Percentiles rank a stretch among this genome's conserved stretches.
Conservation (phyloP, 306 rosid genomes). For the Cucurbita argyrosperma region DNA sequence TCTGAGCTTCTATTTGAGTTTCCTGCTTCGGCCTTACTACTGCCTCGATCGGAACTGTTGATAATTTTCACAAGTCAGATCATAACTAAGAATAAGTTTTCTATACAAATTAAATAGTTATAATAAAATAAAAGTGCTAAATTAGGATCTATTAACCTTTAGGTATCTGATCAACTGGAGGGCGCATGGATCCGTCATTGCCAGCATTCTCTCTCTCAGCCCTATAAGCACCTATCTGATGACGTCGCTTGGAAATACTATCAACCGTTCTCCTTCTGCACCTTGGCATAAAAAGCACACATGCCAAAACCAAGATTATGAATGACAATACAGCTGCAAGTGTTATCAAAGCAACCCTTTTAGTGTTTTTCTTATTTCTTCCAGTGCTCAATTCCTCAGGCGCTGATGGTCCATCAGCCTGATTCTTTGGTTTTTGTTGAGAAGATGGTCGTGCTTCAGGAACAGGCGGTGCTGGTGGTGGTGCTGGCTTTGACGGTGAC, state of each 20-base stretch:
- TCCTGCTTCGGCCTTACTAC: constrained; percentile 38
- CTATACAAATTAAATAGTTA: no score
- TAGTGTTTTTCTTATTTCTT: constrained; percentile 29
- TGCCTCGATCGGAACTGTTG: constrained; percentile 36
- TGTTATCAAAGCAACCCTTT: constrained; percentile 62
- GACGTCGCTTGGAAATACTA: constrained; percentile 34
- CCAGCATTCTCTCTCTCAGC: constrained; percentile 42
- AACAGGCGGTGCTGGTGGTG: constrained; percentile 26
- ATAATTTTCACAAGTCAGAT: constrained; percentile 1
- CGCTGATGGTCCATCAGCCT: constrained; percentile 46
- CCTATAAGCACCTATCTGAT: constrained; percentile 46
- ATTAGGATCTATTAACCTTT: constrained; percentile 33
- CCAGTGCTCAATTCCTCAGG: constrained; percentile 38
- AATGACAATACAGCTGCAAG: constrained; percentile 37
- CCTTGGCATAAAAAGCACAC: constrained; percentile 46
- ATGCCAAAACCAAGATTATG: constrained; percentile 36
- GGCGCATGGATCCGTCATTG: constrained; percentile 30
- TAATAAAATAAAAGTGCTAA: neutral
- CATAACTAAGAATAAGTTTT: neutral
- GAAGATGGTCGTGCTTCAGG: constrained; percentile 37
- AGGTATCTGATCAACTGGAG: constrained; percentile 32
- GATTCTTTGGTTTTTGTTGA: constrained; percentile 15
- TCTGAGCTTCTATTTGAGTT: constrained; percentile 30
- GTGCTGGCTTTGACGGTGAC: constrained; percentile 19
- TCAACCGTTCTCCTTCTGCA: constrained; percentile 36